Percentiles rank a stretch among this genome's conserved stretches.
These are phyloP conservation scores for Bauhinia variegata DNA, from an alignment of 306 rosid species.

Conservation along the genomic window DNA sequence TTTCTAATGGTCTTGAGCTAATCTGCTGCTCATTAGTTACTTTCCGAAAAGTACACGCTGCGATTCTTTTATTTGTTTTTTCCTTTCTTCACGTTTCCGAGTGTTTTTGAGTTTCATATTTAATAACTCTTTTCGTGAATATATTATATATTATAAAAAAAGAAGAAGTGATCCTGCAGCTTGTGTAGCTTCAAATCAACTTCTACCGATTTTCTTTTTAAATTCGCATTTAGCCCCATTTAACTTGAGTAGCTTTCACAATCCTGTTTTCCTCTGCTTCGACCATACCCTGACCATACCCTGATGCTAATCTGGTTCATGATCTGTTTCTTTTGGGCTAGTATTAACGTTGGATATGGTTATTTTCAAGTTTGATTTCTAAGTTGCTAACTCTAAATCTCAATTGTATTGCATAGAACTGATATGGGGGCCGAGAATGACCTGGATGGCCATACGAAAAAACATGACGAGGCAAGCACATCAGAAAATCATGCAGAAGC, in stretches of 20 bases:
- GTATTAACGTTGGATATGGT: neutral
- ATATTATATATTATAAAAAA: no score
- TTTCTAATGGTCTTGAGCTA: neutral
- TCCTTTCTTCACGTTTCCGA: no score
- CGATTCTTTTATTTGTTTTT: no score
- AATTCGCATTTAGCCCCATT: no score
- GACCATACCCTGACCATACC: no score
- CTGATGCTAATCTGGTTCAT: neutral
- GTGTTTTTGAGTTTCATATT: no score
- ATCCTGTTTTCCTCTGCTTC: no score
- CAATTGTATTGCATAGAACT: neutral
- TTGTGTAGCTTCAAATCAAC: no score
- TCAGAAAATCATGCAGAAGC: constrained; percentile 40
- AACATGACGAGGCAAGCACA: constrained; percentile 37
- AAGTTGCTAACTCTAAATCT: constrained; percentile 4
- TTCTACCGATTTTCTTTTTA: no score
- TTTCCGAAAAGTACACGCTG: constrained; percentile 15
- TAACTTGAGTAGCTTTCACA: no score
- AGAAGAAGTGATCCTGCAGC: no score
- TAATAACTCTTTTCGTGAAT: no score
- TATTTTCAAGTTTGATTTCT: constrained; percentile 6
- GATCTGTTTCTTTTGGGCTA: neutral
- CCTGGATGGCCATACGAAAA: constrained; percentile 3
- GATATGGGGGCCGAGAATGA: constrained; percentile 56
- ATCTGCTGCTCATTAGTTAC: constrained; percentile 8